Evolutionary conservation across 2,329 filamentous ascomycete genomes (phyloP).

Genomic region (Ilyonectria destructans): DNA sequence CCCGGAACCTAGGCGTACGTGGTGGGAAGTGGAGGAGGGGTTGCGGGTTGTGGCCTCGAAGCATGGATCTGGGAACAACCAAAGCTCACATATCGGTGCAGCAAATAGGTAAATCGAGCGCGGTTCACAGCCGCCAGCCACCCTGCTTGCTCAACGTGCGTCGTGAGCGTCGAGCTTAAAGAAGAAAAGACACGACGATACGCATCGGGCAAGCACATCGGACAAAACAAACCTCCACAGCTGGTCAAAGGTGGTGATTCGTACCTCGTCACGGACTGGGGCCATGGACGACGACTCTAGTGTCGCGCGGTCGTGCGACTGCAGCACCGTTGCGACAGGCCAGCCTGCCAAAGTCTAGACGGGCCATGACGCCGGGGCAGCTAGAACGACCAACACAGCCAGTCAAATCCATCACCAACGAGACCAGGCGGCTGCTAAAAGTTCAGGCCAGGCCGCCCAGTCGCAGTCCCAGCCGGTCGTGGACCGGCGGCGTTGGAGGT

Average conservation of each 20-base stretch:
- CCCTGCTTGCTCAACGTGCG: background rate
- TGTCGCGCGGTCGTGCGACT: slow-evolving; percentile 47
- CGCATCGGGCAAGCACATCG: slow-evolving; percentile 19
- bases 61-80: slow-evolving; percentile 32
- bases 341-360: slow-evolving; percentile 12
- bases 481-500: slow-evolving; percentile 42
- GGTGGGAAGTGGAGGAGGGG: slow-evolving; percentile 25
- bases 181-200: slow-evolving; percentile 17
- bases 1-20: background rate
- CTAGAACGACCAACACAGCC: background rate
- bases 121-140: slow-evolving; percentile 37
- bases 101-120: slow-evolving; percentile 19
- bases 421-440: slow-evolving; percentile 14
- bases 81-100: slow-evolving; percentile 14
- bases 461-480: slow-evolving; percentile 20
- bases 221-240: slow-evolving; percentile 11
- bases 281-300: slow-evolving; percentile 29
- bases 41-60: slow-evolving; percentile 12
- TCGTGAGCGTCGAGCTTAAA: slow-evolving; percentile 7
- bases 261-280: slow-evolving; percentile 42
- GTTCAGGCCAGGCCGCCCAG: background rate
- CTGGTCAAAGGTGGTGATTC: slow-evolving; percentile 37
- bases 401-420: slow-evolving; percentile 17
- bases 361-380: slow-evolving; percentile 11
- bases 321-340: slow-evolving; percentile 46